A percentile compares a stretch with the other conserved stretches of the same genome.
phyloP scores from a whole-genome alignment of 495 filamentous ascomycete species.

The Penicillium lividum region DNA sequence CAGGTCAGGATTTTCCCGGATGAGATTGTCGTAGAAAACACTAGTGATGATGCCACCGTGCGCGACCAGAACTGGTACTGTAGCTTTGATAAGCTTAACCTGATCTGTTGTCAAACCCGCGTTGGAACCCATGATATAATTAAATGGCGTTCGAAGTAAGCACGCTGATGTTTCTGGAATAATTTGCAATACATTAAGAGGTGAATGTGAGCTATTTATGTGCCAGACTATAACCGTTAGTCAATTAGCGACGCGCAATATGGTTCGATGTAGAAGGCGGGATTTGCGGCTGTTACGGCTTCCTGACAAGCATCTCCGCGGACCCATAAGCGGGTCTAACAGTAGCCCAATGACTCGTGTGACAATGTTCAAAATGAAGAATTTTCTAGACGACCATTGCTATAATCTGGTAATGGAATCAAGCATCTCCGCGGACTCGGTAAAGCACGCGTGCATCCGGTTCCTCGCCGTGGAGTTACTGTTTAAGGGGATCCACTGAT shows the following conservation, averaged over 20 bases:
- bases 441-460: background rate
- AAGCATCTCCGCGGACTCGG: background rate
- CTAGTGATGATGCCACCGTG: constrained; percentile 67
- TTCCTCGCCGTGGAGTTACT: background rate
- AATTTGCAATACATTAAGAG: background rate
- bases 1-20: constrained; percentile 60
- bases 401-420: background rate
- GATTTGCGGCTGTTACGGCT: constrained; percentile 10
- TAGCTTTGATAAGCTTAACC: constrained; percentile 44
- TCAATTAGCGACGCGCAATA: constrained; percentile 3
- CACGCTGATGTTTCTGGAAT: background rate
- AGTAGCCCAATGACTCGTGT: background rate
- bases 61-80: constrained; percentile 56
- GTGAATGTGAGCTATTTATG: constrained; percentile 10
- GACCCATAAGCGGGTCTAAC: constrained; percentile 10
- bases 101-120: constrained; percentile 31
- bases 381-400: background rate
- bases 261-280: constrained; percentile 6
- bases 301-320: constrained; percentile 24
- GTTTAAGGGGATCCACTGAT: background rate
- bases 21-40: constrained; percentile 68
- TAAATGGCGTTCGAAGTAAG: no score
- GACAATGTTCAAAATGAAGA: background rate
- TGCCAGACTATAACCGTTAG: background rate
- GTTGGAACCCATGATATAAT: constrained; percentile 20